phyloP scores from a whole-genome alignment of 768 basidiomycete genomes.

The Macrolepiota dolichaula region DNA sequence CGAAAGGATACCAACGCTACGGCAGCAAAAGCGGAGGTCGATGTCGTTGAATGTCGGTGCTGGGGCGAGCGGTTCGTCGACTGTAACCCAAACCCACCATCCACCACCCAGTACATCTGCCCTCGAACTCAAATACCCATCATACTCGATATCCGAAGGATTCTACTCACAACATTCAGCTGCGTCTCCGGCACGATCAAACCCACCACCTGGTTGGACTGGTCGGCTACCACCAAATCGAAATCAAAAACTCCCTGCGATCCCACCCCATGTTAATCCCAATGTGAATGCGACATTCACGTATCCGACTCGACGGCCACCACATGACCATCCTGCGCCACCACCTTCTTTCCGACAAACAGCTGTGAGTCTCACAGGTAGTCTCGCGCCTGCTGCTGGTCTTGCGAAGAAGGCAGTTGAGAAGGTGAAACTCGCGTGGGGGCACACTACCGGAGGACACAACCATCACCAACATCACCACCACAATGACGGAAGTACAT shows the following conservation, averaged over 20 bases:
- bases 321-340: constrained; percentile 15
- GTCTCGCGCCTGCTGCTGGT: constrained; percentile 69
- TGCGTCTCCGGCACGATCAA: constrained; percentile 16
- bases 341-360: constrained; percentile 34
- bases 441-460: constrained; percentile 18
- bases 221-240: constrained; percentile 23
- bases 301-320: constrained; percentile 7
- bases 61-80: constrained; percentile 18
- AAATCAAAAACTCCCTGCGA: constrained; percentile 20
- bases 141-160: constrained; percentile 33
- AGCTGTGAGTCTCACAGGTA: constrained; percentile 69
- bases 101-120: constrained; percentile 27
- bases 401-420: constrained; percentile 77
- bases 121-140: constrained; percentile 27
- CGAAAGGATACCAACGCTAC: constrained; percentile 34
- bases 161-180: constrained; percentile 20
- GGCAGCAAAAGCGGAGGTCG: constrained; percentile 56
- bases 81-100: constrained; percentile 20
- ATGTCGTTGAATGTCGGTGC: constrained; percentile 55
- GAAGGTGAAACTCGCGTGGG: constrained; percentile 68
- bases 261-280: background rate
- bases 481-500: constrained; percentile 16
- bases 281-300: constrained; percentile 17
- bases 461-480: background rate
- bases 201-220: constrained; percentile 16